Percentiles rank a stretch among this genome's conserved stretches.
phyloP scores from a whole-genome alignment of 2,329 filamentous ascomycete species.

The Venturia asperata region DNA sequence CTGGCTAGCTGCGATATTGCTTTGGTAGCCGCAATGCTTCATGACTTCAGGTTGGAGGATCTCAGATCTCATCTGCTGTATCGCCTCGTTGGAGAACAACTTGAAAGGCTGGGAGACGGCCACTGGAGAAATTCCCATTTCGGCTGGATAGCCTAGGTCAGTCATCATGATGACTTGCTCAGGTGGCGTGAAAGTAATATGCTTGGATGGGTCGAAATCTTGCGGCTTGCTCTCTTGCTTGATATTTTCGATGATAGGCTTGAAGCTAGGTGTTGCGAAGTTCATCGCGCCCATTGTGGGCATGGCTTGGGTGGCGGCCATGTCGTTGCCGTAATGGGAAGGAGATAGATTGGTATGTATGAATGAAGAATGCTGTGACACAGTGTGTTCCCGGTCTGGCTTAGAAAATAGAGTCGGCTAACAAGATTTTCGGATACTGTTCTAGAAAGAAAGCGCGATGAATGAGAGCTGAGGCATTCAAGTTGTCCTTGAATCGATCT shows the following conservation, averaged over 20 bases:
- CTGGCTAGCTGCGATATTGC: constrained; percentile 51
- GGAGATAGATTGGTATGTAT: neutral
- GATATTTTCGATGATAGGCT: constrained; percentile 30
- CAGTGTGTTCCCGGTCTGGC: neutral
- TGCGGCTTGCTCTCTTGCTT: constrained; percentile 14
- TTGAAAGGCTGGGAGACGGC: constrained; percentile 60
- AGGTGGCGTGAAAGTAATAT: constrained; percentile 48
- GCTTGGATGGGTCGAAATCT: constrained; percentile 48
- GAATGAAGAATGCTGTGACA: neutral
- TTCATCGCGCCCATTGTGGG: constrained; percentile 22
- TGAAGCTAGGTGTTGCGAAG: constrained; percentile 25
- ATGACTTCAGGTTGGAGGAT: constrained; percentile 50
- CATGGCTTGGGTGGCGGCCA: constrained; percentile 18
- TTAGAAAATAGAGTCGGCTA: no score
- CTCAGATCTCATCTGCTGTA: constrained; percentile 55
- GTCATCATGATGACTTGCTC: constrained; percentile 52
- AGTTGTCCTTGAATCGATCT: neutral
- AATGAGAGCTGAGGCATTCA: neutral
- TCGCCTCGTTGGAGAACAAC: constrained; percentile 55
- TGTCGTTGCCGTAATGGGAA: constrained; percentile 11
- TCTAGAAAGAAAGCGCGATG: neutral
- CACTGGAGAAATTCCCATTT: constrained; percentile 52
- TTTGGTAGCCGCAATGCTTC: constrained; percentile 50
- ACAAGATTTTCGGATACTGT: neutral
- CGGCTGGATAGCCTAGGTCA: constrained; percentile 50